These are phyloP conservation scores for Ogataea henricii DNA, from an alignment of 805 yeast genomes.

Conservation along the genomic window DNA sequence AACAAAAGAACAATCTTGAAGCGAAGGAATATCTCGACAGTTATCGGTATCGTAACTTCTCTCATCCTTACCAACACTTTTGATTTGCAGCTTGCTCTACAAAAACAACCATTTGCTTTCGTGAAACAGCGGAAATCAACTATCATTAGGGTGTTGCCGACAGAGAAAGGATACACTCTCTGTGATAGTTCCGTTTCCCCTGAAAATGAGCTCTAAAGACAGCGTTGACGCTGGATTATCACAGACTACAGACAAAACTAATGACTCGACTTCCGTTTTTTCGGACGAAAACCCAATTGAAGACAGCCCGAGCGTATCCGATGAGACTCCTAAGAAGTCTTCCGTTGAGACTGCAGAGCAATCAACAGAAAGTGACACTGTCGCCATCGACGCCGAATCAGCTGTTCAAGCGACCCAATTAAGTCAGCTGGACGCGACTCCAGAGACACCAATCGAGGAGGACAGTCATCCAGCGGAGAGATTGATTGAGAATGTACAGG, in stretches of 20 bases:
- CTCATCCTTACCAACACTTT: neutral
- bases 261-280: neutral
- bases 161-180: neutral
- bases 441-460: neutral
- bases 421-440: neutral
- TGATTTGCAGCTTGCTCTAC: neutral
- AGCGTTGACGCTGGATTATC: conserved; percentile 4
- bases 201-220: conserved; percentile 6
- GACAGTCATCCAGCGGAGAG: neutral
- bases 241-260: conserved; percentile 2
- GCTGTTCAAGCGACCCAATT: neutral
- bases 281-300: neutral
- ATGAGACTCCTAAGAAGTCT: neutral
- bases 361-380: neutral
- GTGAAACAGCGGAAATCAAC: neutral
- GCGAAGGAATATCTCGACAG: neutral
- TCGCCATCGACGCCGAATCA: neutral
- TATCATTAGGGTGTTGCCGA: neutral
- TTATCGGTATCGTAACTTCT: neutral
- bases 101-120: neutral
- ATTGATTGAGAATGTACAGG: neutral
- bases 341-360: neutral
- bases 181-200: neutral
- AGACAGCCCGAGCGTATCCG: conserved; percentile 1
- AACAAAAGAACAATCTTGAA: neutral